Evolutionary conservation across 1,139 yeast species (phyloP), one percentile per base, ranked within the genome.

Genomic region (Blastobotrys ciferrii): DNA sequence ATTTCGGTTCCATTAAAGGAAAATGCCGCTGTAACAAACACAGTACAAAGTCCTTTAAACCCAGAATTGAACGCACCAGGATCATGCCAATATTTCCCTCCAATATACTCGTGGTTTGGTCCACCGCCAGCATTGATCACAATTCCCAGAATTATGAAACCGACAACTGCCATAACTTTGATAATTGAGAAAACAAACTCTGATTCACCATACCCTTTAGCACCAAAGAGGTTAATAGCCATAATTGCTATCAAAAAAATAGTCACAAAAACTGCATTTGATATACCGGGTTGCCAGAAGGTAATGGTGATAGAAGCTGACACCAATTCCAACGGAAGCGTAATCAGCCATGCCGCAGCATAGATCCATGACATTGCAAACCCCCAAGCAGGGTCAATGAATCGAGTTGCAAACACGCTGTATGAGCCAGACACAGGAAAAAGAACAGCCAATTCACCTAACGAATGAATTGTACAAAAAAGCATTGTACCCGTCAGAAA

Each of bases 321-420:
- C 42, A 83, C 86, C 54, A 87, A 66, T 62, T 86, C 95, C 52
- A 85, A 70, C 0, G 95, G 92, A 53, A 85, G 68, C 19, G 83
- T 84, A 52, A 84, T 77, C 43, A 85, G 66, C 91, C 92, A 86
- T 71, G 82, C 87, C 58, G 85, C 64, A 48, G 83, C 84, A 64
- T 86, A 86, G 64, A 82, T 84, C 87, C 89, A 84, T 44, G 88
- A 88, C 63, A 85, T 80, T 25, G 95, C 85, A 65, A 87, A 87
- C 53, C 87, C 86, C 78, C 82, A 75, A 40, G 82, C 72, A 17
- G 84, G 82, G 56, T 81, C 86, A 40, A 81, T 68, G 57, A 82
- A 81, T 45, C 85, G 70, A 14, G 71, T 60, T 2, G 82, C 71
- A 61, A 75, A 80, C 52, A 84, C 78, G 40, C 75, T 77, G 20